phyloP scores from a whole-genome alignment of 164 flowering plant genomes.

The Dillenia turbinata region DNA sequence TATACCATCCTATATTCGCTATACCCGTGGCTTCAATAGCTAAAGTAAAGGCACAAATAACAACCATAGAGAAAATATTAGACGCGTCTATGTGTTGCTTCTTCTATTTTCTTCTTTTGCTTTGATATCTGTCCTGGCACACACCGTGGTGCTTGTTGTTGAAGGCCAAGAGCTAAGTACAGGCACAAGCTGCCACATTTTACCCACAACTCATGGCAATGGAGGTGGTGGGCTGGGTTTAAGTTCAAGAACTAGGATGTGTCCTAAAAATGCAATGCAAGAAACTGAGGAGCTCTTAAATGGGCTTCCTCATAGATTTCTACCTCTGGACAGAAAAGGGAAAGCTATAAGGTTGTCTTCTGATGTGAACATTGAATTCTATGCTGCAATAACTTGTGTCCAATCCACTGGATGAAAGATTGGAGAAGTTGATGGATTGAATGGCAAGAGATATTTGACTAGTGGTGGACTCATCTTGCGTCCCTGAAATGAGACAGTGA shows the following conservation, averaged over 20 bases:
- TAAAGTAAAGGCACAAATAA: too few relatives aligned
- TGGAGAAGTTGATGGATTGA: slow-evolving; percentile 1
- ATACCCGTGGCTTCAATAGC: too few relatives aligned
- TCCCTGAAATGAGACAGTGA: not conserved
- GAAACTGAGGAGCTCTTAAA: not conserved
- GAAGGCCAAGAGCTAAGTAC: slow-evolving; percentile 16
- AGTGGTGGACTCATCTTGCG: not conserved
- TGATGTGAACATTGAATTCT: slow-evolving; percentile 14
- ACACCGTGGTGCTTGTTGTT: slow-evolving; percentile 16
- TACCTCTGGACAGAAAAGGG: slow-evolving; percentile 14
- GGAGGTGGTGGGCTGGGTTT: slow-evolving; percentile 15
- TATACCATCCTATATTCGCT: too few relatives aligned
- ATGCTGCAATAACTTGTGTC: slow-evolving; percentile 8
- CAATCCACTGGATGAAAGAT: slow-evolving; percentile 18
- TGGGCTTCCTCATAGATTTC: slow-evolving; percentile 19
- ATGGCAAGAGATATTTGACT: not conserved
- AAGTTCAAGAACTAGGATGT: slow-evolving; percentile 12
- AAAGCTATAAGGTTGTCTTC: slow-evolving; percentile 9
- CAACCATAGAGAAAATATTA: too few relatives aligned
- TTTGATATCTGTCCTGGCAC: too few relatives aligned
- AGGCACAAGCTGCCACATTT: slow-evolving; percentile 20
- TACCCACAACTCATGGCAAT: not conserved
- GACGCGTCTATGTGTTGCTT: too few relatives aligned
- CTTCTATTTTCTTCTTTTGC: too few relatives aligned
- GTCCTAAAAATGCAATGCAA: slow-evolving; percentile 25